These are phyloP conservation scores for Sordariomycetes sp. DNA, from an alignment of 2,329 filamentous ascomycete genomes.

Conservation along the genomic window DNA sequence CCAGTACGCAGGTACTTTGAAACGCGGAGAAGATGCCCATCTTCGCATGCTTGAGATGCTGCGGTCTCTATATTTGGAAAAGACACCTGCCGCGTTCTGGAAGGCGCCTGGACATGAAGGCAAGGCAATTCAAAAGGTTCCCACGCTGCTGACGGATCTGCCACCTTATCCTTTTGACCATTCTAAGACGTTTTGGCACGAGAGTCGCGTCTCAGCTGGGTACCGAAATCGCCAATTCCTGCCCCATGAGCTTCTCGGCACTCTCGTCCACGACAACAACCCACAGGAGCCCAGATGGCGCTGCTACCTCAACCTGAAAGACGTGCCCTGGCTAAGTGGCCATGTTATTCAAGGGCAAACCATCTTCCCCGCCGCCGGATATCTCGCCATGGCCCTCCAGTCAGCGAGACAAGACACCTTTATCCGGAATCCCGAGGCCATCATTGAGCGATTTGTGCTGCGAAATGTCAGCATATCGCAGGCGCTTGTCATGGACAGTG, in stretches of 20 bases:
- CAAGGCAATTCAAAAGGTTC: background rate
- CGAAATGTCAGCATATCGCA: slow-evolving; percentile 7
- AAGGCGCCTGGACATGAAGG: background rate
- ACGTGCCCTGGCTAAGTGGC: background rate
- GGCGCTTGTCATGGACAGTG: slow-evolving; percentile 10
- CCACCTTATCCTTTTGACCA: background rate
- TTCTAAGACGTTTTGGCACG: background rate
- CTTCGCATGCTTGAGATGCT: background rate
- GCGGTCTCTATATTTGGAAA: background rate
- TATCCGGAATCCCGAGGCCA: slow-evolving; percentile 1
- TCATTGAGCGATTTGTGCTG: background rate
- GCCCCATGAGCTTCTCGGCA: background rate
- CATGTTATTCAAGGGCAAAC: slow-evolving; percentile 16
- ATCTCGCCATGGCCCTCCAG: slow-evolving; percentile 23
- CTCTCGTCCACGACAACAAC: background rate
- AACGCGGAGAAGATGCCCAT: background rate
- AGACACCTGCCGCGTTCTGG: too few relatives aligned
- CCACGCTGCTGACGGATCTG: background rate
- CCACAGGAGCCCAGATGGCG: background rate
- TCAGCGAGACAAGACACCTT: slow-evolving; percentile 11
- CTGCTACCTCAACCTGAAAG: background rate
- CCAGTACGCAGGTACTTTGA: background rate
- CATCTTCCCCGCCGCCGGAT: slow-evolving; percentile 22
- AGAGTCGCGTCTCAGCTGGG: background rate
- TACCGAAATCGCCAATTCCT: background rate